Base-by-base conservation (phyloP, 768 basidiomycete species). In the Termitomyces sp. region DNA sequence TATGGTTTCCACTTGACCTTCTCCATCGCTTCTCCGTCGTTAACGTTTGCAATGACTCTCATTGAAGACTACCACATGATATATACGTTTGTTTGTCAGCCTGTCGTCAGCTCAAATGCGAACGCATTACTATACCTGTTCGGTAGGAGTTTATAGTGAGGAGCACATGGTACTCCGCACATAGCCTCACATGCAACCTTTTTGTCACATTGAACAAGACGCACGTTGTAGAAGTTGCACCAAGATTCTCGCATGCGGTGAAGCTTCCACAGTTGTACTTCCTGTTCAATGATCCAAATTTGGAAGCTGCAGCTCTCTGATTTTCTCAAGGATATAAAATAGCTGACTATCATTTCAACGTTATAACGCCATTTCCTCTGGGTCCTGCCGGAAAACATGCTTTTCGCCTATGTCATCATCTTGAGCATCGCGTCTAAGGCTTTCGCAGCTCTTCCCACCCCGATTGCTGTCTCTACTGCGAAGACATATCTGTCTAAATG, bases 401-500 rank as follows among this genome's bases (percentile, higher is more conserved):
- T 55, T 33, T 41, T 61, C 42, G 8, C 28, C 30, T 48, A 47
- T 47, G 33, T 55, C 26, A 43, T 69, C 21, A 35, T 65, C 26
- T 47, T 66, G n/a, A 56, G 59, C 28, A 50, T 56, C 23, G 50
- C 61, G 28, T 54, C 63, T 6, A 44, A 57, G 12, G 59, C 59
- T 26, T 53, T 65, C 14, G 65, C 67, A 1, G 41, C 51, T 5
- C 60, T 73, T 19, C 72, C 74, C 15, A 71, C 69, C 9, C 69
- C 70, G 5, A 67, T 73, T 19, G 60, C 62, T 44, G 68, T 57
- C 12, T 63, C 72, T 12, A 72, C 71, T 17, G 74, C 74, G 1
- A 66, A 64, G 49, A 66, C 66, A 2, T 74, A 73, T 51, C 65
- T 76, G 5, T 65, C 71, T 35, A 40, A 63, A 41, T 60, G 74